These are phyloP conservation scores for Debaryomyces nepalensis DNA, from an alignment of 1,139 yeast genomes.

Conservation along the genomic window DNA sequence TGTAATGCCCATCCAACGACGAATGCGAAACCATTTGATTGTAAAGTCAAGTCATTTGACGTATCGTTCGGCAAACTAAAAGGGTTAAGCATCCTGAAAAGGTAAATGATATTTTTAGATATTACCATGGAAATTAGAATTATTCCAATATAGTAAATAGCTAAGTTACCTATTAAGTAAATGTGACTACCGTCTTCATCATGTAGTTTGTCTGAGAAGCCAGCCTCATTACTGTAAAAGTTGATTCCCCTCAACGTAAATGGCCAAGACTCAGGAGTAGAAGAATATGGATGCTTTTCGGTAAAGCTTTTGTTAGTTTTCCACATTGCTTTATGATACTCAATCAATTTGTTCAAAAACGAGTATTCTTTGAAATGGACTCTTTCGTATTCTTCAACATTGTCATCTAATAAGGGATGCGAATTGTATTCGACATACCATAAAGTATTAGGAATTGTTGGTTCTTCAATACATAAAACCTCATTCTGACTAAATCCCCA, in stretches of 20 bases:
- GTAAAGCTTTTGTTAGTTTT: constrained; percentile 33
- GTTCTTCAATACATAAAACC: constrained; percentile 71
- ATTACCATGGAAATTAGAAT: constrained; percentile 26
- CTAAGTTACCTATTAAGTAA: constrained; percentile 43
- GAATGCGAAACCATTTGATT: constrained; percentile 30
- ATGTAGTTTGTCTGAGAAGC: constrained; percentile 18
- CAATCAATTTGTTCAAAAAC: constrained; percentile 36
- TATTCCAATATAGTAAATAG: constrained; percentile 35
- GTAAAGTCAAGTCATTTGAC: constrained; percentile 21
- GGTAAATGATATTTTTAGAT: constrained; percentile 25
- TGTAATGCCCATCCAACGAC: constrained; percentile 42
- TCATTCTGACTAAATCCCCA: constrained; percentile 79
- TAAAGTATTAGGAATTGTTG: constrained; percentile 59
- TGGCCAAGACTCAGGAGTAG: constrained; percentile 48
- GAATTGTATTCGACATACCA: constrained; percentile 69
- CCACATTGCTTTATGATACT: constrained; percentile 43
- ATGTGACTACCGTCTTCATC: constrained; percentile 36
- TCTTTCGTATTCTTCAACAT: constrained; percentile 28
- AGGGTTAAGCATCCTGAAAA: constrained; percentile 37
- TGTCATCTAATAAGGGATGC: constrained; percentile 51
- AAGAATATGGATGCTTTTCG: constrained; percentile 32
- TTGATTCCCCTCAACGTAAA: constrained; percentile 39
- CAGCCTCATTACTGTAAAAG: constrained; percentile 31
- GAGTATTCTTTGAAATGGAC: constrained; percentile 30
- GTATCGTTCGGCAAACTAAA: constrained; percentile 27